Percentiles rank a stretch among this genome's conserved stretches.
Conservation (phyloP, 192 early-diverging fungal genomes). For the Coemansia guatemalensis region DNA sequence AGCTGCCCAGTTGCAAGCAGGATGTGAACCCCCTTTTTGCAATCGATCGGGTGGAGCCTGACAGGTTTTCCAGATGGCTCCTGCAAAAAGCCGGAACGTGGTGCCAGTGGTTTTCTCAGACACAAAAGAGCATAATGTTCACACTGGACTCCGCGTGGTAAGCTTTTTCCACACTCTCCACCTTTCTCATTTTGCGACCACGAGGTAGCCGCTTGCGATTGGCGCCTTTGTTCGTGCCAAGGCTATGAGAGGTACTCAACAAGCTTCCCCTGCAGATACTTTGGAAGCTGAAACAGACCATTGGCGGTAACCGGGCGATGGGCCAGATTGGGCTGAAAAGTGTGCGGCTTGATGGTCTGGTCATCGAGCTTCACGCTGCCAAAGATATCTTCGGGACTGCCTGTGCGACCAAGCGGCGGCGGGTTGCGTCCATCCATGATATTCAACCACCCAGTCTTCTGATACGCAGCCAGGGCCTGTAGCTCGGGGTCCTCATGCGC, state of each 20-base stretch:
- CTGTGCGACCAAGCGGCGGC: conserved; percentile 46
- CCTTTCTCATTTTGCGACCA: too few species aligned
- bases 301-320: conserved; percentile 40
- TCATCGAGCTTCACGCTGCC: conserved; percentile 41
- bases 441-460: conserved; percentile 54
- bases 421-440: conserved; percentile 46
- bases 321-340: conserved; percentile 42
- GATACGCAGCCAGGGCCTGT: conserved; percentile 45
- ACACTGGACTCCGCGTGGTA: too few species aligned
- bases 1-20: too few species aligned
- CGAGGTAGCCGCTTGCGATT: too few species aligned
- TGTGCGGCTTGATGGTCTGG: conserved; percentile 25
- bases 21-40: too few species aligned
- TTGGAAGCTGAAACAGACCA: conserved; percentile 52
- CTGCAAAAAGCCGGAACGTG: background rate
- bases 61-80: background rate
- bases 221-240: too few species aligned
- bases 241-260: conserved; percentile 17
- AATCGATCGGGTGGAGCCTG: too few species aligned
- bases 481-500: conserved; percentile 53
- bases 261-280: conserved; percentile 35
- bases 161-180: too few species aligned
- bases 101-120: background rate
- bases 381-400: conserved; percentile 45
- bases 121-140: background rate